Evolutionary conservation across 1,284 basidiomycete species (phyloP).

Genomic region (Cutaneotrichosporon sp.): DNA sequence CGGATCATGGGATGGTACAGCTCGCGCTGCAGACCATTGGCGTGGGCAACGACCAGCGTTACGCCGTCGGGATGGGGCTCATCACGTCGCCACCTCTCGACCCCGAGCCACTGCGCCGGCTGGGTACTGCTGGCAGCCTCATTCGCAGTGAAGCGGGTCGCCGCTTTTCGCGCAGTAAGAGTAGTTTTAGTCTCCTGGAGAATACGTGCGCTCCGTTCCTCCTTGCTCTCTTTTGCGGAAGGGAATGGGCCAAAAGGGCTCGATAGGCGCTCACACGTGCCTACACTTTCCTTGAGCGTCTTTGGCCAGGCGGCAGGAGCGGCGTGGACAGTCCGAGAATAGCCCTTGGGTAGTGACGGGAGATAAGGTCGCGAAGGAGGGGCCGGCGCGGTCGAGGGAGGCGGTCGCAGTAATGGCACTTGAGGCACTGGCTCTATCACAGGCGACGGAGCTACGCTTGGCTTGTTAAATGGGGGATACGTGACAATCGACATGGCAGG

Average conservation of each 20-base stretch:
- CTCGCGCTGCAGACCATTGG: constrained; percentile 79
- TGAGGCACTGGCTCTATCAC: constrained; percentile 1
- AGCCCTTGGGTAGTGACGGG: constrained; percentile 41
- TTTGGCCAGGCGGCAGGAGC: constrained; percentile 66
- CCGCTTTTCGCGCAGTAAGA: background rate
- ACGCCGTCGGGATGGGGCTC: constrained; percentile 45
- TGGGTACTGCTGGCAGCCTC: constrained; percentile 26
- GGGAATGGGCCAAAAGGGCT: constrained; percentile 15
- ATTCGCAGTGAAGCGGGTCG: constrained; percentile 6
- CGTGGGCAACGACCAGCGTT: constrained; percentile 68
- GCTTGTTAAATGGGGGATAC: constrained; percentile 4
- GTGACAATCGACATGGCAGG: constrained; percentile 1
- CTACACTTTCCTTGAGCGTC: constrained; percentile 28
- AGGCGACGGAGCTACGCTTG: background rate
- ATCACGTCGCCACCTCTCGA: constrained; percentile 22
- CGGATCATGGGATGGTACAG: constrained; percentile 60
- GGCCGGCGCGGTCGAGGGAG: background rate
- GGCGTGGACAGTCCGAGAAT: constrained; percentile 59
- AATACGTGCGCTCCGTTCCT: constrained; percentile 28
- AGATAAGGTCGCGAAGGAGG: constrained; percentile 11
- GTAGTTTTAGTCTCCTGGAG: constrained; percentile 13
- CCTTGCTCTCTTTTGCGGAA: constrained; percentile 19
- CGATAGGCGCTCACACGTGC: constrained; percentile 17
- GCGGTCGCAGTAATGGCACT: constrained; percentile 7
- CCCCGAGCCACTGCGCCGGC: constrained; percentile 42